Evolutionary conservation across 805 yeast genomes (phyloP), one percentile per base, ranked within the genome.

Genomic region (Cyberlindnera sargentensis): DNA sequence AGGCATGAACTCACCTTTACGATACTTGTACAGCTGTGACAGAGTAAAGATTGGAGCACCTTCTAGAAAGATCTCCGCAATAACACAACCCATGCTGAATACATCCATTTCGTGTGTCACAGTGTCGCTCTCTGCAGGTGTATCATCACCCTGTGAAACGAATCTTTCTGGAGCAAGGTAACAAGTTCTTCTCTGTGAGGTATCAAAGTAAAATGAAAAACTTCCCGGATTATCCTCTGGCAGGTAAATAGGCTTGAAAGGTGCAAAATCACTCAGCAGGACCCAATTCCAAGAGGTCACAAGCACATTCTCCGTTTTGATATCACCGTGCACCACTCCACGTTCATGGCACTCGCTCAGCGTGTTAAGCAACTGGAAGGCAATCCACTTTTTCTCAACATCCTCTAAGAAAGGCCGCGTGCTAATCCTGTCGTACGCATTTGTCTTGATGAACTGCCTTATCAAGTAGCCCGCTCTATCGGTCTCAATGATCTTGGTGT

Each of bases 121-220:
- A 10, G 51, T 53, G 3, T 61, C 70, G 4, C 42, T 41, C 20
- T 46, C 32, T 6, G 38, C 37, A 29, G 48, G 46, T 5, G 38
- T 24, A 4, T 39, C 32, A 7, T 43, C 41, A 23, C 50, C 48
- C 31, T 54, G 52, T 36, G 57, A 53, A 48, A 38, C 47, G 55
- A 93, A 91, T 50, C 99, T 68, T 60, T 93, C 99, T 0, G 99
- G 99, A 0, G 99, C 98, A 36, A 93, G 62, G 61, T 91, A 91
- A 62, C 99, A 93, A 3, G 79, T 75, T 54, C 96, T 72, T 50
- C 97, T 71, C 58, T 79, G 86, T 2, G 95, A 84, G 3, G 91
- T 86, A 64, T 93, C 98, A 59, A 90, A 93, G 62, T 82, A 93
- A 57, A 91, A 93, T 1, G 93, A 80, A 55, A 85, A 93, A 48